Evolutionary conservation across 169 alveolate genomes (phyloP), one percentile per base, ranked within the genome.

Genomic region (Cryptosporidium canis): DNA sequence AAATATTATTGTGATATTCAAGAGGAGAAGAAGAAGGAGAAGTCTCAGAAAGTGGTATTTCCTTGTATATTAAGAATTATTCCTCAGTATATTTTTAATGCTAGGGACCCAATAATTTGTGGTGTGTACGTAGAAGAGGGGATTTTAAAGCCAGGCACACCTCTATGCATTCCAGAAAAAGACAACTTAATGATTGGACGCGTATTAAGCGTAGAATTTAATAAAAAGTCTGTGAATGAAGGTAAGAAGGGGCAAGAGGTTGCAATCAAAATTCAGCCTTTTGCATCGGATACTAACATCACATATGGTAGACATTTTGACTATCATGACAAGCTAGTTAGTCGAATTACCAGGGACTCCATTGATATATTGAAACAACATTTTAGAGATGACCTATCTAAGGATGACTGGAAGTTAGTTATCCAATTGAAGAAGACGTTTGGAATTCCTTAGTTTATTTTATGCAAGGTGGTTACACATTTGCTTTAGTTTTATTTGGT

Each of bases 231-330:
- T 0, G 96, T 97, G 24, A 95, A 95, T 83, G 94, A 92, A 83
- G 99, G 98, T 2, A 93, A 93, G 84, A 95, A 96, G 53, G 98
- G 96, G 63, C 94, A 98, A 41, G 98, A 95, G 70, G 95, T 95
- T 33, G 94, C 96, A 47, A 87, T 95, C 16, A 95, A 95, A 85
- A 93, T 95, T 21, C 92, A 90, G 18, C 97, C 87, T 14, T 61
- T 77, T 43, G 87, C 77, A 39, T 77, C 97, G 0, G 98, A 96
- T 68, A 95, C 97, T 44, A 94, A 95, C 63, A 93, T 97, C 16
- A 94, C 96, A 66, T 96, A 94, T 51, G 99, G 99, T 5, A 94
- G 99, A 47, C 99, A 97, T 83, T 98, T 98, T 92, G 99, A 96
- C 87, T 94, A 94, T 66, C 91, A 85, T 51, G 94, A 94, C 90